Conservation (phyloP, 345 rosid genomes). For the Crucihimalaya himalaica region DNA sequence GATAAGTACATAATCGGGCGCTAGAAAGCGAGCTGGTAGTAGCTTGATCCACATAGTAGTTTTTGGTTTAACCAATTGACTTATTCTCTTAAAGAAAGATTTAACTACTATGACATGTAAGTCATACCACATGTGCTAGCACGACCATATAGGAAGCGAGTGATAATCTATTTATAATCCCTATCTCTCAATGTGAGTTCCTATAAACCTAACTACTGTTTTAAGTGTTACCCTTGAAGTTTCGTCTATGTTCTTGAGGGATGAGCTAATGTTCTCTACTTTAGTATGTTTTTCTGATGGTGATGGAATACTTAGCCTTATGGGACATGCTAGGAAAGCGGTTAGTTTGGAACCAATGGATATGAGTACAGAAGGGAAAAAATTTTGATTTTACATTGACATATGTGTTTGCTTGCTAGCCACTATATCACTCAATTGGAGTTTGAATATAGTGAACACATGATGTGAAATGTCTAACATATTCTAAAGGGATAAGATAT, state of each 20-base stretch:
- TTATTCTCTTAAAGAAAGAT: background rate
- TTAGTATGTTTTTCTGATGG: background rate
- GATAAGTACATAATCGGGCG: background rate
- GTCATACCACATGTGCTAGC: background rate
- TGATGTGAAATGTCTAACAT: too few species aligned
- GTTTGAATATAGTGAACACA: too few species aligned
- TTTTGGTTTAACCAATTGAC: background rate
- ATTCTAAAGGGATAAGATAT: too few species aligned
- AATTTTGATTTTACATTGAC: slow-evolving; percentile 21
- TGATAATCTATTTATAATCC: background rate
- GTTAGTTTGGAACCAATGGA: background rate
- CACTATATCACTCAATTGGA: too few species aligned
- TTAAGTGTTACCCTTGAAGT: too few species aligned
- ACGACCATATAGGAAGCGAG: background rate
- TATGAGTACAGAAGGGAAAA: background rate
- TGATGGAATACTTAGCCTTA: slow-evolving; percentile 7
- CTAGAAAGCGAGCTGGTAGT: background rate
- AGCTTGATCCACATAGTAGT: background rate
- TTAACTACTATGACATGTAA: slow-evolving; percentile 6
- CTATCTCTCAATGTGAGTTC: background rate
- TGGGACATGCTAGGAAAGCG: background rate
- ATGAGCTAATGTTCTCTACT: background rate
- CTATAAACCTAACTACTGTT: background rate
- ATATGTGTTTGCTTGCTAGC: too few species aligned
- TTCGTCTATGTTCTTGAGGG: too few species aligned